phyloP scores from a whole-genome alignment of 305 asterid species.

The Fraxinus greggii region DNA sequence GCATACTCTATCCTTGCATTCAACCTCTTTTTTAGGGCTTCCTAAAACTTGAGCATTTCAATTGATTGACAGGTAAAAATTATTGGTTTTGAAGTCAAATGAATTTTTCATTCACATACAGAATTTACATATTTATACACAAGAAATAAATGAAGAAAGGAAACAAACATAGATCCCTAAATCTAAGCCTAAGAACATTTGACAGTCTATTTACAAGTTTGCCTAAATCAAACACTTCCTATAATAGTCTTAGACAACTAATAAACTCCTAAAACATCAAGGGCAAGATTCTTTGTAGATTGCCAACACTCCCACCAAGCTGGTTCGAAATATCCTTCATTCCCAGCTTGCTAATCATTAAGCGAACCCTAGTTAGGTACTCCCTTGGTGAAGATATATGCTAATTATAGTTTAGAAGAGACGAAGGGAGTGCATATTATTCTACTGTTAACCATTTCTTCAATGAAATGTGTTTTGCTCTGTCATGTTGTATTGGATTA shows the following conservation, averaged over 20 bases:
- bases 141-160: background rate
- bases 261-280: background rate
- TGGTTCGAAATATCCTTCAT: background rate
- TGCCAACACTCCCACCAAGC: background rate
- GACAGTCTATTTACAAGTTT: background rate
- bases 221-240: background rate
- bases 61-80: too few relatives aligned
- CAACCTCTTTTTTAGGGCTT: slow-evolving; percentile 77
- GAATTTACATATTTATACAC: background rate
- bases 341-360: background rate
- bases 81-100: background rate
- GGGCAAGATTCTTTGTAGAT: background rate
- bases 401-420: background rate
- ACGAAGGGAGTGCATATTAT: background rate
- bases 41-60: slow-evolving; percentile 45
- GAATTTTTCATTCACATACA: background rate
- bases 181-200: background rate
- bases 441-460: background rate
- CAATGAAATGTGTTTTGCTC: background rate
- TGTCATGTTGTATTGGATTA: background rate
- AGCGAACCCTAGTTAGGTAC: background rate
- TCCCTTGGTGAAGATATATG: background rate
- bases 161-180: background rate
- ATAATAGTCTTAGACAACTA: background rate
- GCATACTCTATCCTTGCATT: slow-evolving; percentile 94